phyloP scores from a whole-genome alignment of 2,329 filamentous ascomycete species.

The Aspergillus neotritici region DNA sequence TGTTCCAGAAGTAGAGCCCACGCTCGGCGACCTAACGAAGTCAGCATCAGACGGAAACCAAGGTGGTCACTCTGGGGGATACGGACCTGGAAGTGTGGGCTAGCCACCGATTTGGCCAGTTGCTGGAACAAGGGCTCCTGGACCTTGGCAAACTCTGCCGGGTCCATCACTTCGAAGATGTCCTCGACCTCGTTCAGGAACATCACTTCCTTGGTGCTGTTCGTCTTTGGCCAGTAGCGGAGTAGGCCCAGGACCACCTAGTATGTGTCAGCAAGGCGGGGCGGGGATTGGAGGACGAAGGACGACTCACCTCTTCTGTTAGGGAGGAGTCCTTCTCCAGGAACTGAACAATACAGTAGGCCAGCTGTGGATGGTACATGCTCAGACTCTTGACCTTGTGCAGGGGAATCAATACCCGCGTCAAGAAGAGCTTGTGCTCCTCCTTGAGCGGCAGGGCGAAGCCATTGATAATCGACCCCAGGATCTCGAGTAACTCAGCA shows the following conservation, averaged over 20 bases:
- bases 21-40: constrained; percentile 71
- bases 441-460: constrained; percentile 96
- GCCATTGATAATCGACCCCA: constrained; percentile 98
- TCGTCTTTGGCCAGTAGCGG: constrained; percentile 98
- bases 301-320: constrained; percentile 75
- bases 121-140: constrained; percentile 97
- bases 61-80: neutral
- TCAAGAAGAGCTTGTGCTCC: constrained; percentile 97
- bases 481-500: constrained; percentile 89
- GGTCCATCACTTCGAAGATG: constrained; percentile 99
- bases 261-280: neutral
- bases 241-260: constrained; percentile 89
- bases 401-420: constrained; percentile 81
- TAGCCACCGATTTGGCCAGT: constrained; percentile 93
- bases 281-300: constrained; percentile 8
- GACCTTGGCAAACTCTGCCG: constrained; percentile 95
- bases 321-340: constrained; percentile 94
- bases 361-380: constrained; percentile 99
- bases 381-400: constrained; percentile 98
- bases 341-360: constrained; percentile 98
- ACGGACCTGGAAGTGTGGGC: constrained; percentile 84
- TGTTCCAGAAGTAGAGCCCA: constrained; percentile 99
- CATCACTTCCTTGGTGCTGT: constrained; percentile 99
- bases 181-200: constrained; percentile 98
- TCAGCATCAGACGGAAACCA: constrained; percentile 10